phyloP scores from a whole-genome alignment of 1,139 yeast species.

The Kazachstania sp. region DNA sequence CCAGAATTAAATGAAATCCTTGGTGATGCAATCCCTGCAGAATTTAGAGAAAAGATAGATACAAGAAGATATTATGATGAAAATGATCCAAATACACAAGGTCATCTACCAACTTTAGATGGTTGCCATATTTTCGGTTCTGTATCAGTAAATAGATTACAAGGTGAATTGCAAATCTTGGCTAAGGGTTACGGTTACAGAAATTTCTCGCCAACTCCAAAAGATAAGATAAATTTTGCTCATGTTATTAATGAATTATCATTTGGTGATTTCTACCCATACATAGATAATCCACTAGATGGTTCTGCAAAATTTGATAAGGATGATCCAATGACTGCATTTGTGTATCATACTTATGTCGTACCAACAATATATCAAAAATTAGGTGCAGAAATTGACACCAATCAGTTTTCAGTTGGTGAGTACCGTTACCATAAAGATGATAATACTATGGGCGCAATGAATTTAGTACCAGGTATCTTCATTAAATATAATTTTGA shows the following conservation, averaged over 20 bases:
- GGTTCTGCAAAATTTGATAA: constrained; percentile 51
- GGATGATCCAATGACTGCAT: constrained; percentile 38
- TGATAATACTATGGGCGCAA: constrained; percentile 18
- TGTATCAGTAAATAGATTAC: constrained; percentile 76
- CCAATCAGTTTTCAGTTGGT: constrained; percentile 80
- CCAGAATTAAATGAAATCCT: constrained; percentile 61
- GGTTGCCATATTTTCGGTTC: constrained; percentile 88
- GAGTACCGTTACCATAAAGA: constrained; percentile 36
- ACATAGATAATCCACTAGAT: constrained; percentile 78
- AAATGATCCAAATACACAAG: constrained; percentile 16
- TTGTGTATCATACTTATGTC: constrained; percentile 63
- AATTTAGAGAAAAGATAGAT: constrained; percentile 38
- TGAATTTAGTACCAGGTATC: constrained; percentile 59
- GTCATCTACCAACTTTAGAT: constrained; percentile 17
- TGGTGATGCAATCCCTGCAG: constrained; percentile 57
- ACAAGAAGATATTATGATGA: constrained; percentile 19
- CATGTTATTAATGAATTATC: constrained; percentile 84
- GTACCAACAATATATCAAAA: constrained; percentile 76
- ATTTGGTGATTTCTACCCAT: constrained; percentile 85
- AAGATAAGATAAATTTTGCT: constrained; percentile 60
- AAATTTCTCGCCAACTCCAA: constrained; percentile 36
- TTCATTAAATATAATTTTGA: constrained; percentile 82
- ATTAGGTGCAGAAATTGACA: constrained; percentile 62
- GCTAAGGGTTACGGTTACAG: constrained; percentile 62
- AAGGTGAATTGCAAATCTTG: constrained; percentile 79